Conservation (phyloP, 768 basidiomycete species). For the Panaeolus cyanescens region DNA sequence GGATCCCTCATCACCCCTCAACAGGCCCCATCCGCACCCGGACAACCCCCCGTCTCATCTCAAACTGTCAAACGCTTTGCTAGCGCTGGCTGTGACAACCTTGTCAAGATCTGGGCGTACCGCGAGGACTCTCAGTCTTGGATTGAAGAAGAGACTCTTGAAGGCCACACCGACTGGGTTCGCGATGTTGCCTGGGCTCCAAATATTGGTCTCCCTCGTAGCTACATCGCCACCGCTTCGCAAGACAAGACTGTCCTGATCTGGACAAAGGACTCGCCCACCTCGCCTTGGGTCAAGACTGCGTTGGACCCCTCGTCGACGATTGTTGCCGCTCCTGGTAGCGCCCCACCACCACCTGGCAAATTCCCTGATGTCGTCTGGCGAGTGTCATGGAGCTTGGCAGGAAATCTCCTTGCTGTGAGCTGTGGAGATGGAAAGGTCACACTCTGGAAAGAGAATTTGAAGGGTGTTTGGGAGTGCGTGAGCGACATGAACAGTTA, state of each 20-base stretch:
- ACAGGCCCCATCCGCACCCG: constrained; percentile 47
- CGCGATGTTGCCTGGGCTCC: constrained; percentile 99
- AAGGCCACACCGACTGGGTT: constrained; percentile 97
- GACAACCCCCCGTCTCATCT: constrained; percentile 39
- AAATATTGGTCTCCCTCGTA: constrained; percentile 91
- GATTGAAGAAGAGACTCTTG: constrained; percentile 87
- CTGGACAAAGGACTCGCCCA: constrained; percentile 85
- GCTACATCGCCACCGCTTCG: constrained; percentile 94
- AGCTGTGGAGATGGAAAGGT: constrained; percentile 99
- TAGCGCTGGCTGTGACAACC: constrained; percentile 94
- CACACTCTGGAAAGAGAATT: constrained; percentile 96
- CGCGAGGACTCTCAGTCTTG: constrained; percentile 86
- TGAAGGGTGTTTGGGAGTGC: constrained; percentile 95
- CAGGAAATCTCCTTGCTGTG: constrained; percentile 94
- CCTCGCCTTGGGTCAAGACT: constrained; percentile 77
- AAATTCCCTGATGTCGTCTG: constrained; percentile 98
- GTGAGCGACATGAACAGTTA: constrained; percentile 93
- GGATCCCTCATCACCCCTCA: constrained; percentile 81
- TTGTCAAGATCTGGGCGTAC: constrained; percentile 93
- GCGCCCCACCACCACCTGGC: constrained; percentile 52
- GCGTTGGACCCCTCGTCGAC: constrained; percentile 72
- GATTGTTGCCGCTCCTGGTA: constrained; percentile 44
- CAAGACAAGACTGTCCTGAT: constrained; percentile 92
- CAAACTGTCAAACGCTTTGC: constrained; percentile 85
- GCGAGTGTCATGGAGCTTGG: constrained; percentile 98